Conservation (phyloP, 2,329 filamentous ascomycete species). For the Monosporascus ibericus region DNA sequence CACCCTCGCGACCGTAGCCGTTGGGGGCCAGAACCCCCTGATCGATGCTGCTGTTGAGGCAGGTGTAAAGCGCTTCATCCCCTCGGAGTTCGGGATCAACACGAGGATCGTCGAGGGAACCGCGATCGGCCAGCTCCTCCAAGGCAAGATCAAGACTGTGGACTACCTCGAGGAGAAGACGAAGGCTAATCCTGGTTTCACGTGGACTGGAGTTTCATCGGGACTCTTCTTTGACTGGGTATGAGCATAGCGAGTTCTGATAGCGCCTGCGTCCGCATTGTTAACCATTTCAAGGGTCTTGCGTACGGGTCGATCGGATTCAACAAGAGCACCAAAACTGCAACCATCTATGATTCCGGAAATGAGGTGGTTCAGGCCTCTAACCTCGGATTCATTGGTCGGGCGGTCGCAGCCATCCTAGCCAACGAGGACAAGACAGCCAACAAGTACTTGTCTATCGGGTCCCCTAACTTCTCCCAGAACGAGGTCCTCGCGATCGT, state of each 20-base stretch:
- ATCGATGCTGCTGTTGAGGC: constrained; percentile 50
- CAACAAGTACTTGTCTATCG: constrained; percentile 53
- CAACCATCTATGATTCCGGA: constrained; percentile 51
- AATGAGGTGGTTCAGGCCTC: constrained; percentile 44
- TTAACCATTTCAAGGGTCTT: constrained; percentile 33
- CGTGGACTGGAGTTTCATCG: constrained; percentile 54
- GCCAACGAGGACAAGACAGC: constrained; percentile 42
- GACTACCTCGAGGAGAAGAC: constrained; percentile 47
- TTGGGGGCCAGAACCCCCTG: constrained; percentile 42
- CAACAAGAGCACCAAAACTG: constrained; percentile 40
- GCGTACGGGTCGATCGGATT: constrained; percentile 44
- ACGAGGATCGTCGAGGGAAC: constrained; percentile 18
- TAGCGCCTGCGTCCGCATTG: not conserved
- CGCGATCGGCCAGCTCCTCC: constrained; percentile 18
- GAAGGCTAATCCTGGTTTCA: constrained; percentile 39
- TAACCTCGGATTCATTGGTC: constrained; percentile 44
- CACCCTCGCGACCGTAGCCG: constrained; percentile 33
- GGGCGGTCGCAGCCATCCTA: constrained; percentile 45
- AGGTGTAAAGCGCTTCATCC: constrained; percentile 51
- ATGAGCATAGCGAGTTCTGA: constrained; percentile 1
- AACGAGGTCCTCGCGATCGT: constrained; percentile 47
- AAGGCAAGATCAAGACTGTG: constrained; percentile 26
- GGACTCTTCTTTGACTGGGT: constrained; percentile 59
- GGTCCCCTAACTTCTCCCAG: constrained; percentile 52
- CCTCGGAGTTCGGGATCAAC: constrained; percentile 44